These are phyloP conservation scores for Agaricus sinodeliciosus DNA, from an alignment of 768 basidiomycete species.

Conservation along the genomic window DNA sequence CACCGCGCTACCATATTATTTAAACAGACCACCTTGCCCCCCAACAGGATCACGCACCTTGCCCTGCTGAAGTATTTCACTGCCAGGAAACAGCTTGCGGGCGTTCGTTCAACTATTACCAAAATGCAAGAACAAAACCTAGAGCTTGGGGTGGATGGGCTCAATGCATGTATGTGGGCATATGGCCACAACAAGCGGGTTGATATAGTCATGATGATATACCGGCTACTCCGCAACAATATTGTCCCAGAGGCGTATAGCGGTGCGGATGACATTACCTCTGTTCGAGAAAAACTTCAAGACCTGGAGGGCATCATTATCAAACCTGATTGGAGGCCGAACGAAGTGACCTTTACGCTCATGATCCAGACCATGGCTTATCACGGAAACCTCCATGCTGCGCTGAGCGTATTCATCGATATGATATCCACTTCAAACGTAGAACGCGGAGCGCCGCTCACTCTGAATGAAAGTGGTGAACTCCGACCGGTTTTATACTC, in stretches of 20 bases:
- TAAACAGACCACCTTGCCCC: conserved; percentile 42
- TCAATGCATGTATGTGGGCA: conserved; percentile 69
- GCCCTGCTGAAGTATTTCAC: conserved; percentile 52
- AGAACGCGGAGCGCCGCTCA: conserved; percentile 26
- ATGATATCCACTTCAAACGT: conserved; percentile 47
- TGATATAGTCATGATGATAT: conserved; percentile 55
- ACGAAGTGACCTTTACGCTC: conserved; percentile 59
- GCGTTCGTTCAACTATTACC: conserved; percentile 48
- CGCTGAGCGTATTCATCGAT: conserved; percentile 57
- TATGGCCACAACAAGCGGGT: conserved; percentile 47
- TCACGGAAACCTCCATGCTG: conserved; percentile 54
- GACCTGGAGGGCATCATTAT: conserved; percentile 42
- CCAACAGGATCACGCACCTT: conserved; percentile 59
- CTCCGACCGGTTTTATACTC: conserved; percentile 24
- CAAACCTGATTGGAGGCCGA: conserved; percentile 38
- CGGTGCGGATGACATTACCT: conserved; percentile 28
- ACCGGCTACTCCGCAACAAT: conserved; percentile 56
- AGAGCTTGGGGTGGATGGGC: conserved; percentile 54
- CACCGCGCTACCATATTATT: conserved; percentile 50
- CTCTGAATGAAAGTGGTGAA: conserved; percentile 19
- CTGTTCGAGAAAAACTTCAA: conserved; percentile 29
- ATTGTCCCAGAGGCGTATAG: conserved; percentile 27
- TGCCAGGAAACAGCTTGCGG: conserved; percentile 36
- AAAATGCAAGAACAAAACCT: conserved; percentile 45
- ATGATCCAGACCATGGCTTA: conserved; percentile 69